phyloP scores from a whole-genome alignment of 2,329 filamentous ascomycete genomes.

The Diplocarpon mali region DNA sequence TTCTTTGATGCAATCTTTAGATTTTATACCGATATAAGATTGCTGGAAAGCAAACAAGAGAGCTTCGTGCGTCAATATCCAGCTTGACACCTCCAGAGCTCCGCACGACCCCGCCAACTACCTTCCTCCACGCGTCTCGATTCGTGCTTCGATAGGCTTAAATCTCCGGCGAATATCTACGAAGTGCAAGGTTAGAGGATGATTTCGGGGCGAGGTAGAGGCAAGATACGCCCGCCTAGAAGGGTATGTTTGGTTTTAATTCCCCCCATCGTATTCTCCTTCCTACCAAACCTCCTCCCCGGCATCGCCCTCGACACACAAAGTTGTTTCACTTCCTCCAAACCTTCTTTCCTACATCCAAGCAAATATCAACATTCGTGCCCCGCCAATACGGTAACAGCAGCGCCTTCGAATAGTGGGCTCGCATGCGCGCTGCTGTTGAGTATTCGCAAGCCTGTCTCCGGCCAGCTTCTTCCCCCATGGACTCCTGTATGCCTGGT shows the following conservation, averaged over 20 bases:
- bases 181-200: constrained; percentile 24
- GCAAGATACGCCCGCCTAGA: constrained; percentile 57
- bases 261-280: constrained; percentile 1
- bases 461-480: background rate
- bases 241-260: constrained; percentile 40
- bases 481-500: background rate
- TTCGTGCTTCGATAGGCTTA: background rate
- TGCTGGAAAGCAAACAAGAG: too few species aligned
- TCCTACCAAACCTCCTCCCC: background rate
- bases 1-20: too few species aligned
- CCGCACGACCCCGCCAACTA: background rate
- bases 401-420: too few species aligned
- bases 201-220: constrained; percentile 40
- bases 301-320: too few species aligned
- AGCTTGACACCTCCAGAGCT: background rate
- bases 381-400: too few species aligned
- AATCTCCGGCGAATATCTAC: background rate
- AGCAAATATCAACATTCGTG: too few species aligned
- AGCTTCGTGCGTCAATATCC: background rate
- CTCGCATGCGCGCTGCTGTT: too few species aligned
- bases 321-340: too few species aligned
- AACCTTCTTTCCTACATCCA: too few species aligned
- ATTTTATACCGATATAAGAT: too few species aligned
- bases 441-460: too few species aligned
- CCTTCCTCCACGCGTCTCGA: background rate